Evolutionary conservation across 495 filamentous ascomycete species (phyloP), one percentile per base, ranked within the genome.

Genomic region (Penicillium egyptiacum): DNA sequence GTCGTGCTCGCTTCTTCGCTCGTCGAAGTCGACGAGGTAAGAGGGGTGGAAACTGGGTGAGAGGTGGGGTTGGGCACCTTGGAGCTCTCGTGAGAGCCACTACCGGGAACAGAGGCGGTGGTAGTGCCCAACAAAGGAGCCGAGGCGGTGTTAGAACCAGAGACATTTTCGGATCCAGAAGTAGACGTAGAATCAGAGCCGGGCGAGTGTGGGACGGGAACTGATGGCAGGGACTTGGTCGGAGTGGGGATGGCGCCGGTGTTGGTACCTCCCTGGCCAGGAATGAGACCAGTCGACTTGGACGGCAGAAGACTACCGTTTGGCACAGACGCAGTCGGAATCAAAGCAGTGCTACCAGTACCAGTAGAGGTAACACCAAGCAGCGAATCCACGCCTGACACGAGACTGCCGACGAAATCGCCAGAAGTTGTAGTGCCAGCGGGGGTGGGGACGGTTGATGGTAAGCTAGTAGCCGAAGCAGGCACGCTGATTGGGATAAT

Each of bases 401-500:
- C 31, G 12, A 59, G 7, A 28, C 55, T 26, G 22, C 41, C 37
- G 2, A 63, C 11, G 31, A 65, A 30, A 51, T 60, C 56, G 22
- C 50, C 55, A 1, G 39, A 37, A 37, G 35, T 58, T 2, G 56
- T 19, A 10, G 61, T 43, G 16, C 51, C 57, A 39, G 53, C 59
- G 11, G 58, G 35, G 16, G 57, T 54, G 25, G 65, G 31, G 23
- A 53, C 59, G 5, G 65, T 42, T 26, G 58, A 54, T 28, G 56
- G 19, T 28, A 58, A 54, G 44, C 58, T 23, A 35, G 67, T 62
- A 9, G 62, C 52, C 1, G 56, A 59, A 25, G 55, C 56, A 46
- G 72, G 66, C 52, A 68, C 61, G 50, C 64, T 70, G 46, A 72
- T 62, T 25, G 65, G 60, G 17, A 74, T 67, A 30, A 61, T 63